These are phyloP conservation scores for Gracilariopsis chorda DNA, from an alignment of 23 red algal species.

Conservation along the genomic window DNA sequence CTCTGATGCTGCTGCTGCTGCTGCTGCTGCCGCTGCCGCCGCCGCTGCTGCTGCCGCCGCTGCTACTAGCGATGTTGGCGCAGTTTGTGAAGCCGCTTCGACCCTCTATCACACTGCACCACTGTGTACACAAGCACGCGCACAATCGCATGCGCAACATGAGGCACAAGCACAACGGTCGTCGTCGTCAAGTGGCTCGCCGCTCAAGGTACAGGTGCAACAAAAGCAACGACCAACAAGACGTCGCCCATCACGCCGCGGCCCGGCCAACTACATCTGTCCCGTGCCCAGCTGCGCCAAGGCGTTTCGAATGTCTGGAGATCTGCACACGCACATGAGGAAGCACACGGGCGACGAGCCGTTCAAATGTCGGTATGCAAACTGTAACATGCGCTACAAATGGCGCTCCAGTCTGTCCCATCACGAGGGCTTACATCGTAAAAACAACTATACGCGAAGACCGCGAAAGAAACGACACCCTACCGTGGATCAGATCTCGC, in stretches of 20 bases:
- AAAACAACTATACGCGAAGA: neutral
- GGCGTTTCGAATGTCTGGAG: constrained; percentile 46
- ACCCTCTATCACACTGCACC: neutral
- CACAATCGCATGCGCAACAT: neutral
- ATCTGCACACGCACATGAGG: constrained; percentile 58
- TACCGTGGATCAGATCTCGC: neutral
- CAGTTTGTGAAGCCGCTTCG: neutral
- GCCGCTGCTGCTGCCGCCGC: neutral
- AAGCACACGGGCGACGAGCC: constrained; percentile 70
- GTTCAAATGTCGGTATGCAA: constrained; percentile 33
- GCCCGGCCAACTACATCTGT: neutral
- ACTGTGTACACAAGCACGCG: neutral
- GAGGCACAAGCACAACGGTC: neutral
- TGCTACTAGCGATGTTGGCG: neutral
- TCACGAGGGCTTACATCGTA: constrained; percentile 22
- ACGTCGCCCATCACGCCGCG: neutral
- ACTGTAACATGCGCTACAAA: constrained; percentile 30
- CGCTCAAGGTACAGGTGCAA: neutral
- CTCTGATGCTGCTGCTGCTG: neutral
- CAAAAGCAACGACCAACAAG: neutral
- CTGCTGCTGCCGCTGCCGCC: neutral
- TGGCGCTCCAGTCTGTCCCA: constrained; percentile 22
- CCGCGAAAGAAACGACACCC: neutral
- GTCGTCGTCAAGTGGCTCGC: neutral
- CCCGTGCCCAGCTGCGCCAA: constrained; percentile 20